Evolutionary conservation across 192 early-diverging fungal species (phyloP), one percentile per base, ranked within the genome.

Genomic region (Rhizophlyctis rosea): DNA sequence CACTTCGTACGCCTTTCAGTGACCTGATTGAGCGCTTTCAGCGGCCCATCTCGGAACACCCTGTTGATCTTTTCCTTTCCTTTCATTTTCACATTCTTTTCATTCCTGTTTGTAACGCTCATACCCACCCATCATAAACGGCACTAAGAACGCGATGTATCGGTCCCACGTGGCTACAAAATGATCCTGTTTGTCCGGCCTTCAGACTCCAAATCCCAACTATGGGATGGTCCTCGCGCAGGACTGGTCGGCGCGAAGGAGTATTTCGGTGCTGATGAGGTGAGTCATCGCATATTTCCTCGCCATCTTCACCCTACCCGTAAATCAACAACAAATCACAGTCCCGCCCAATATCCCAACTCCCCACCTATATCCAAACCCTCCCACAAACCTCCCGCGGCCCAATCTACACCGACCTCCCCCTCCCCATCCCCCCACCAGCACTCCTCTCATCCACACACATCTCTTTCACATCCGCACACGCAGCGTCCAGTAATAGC

Each of bases 211-310:
- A 68, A 85, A 16, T 78, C 81, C 33, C 91, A 96, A 69, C 74
- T 90, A 54, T 98, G 95, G 95, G 95, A 98, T 63, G 95, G 95
- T 13, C 88, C 93, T 32, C 69, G 90, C 34, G 87, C 88, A 9
- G 95, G 95, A 4, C 50, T 93, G 0, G 85, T 91, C 16, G 91
- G 87, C 4, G 91, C 88, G 0, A 77, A 79, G 48, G 75, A 82
- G 32, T 54, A 87, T 7, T 94, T 91, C 79, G 90, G 88, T n/a
- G 90, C 90, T 2, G 91, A 94, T 60, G 86, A 92, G 74, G 88
- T 87, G 71, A 53, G 52, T 1, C 1, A 3, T 25, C 29, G 18
- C 49, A 25, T 58, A 23, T 36, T 35, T 13, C 18, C 24, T 61
- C 23, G 5, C 14, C 13, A 30, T 64, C 39, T 16, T 0, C 25